These are phyloP conservation scores for Fomes fomentarius DNA, from an alignment of 1,284 basidiomycete genomes.

Conservation along the genomic window DNA sequence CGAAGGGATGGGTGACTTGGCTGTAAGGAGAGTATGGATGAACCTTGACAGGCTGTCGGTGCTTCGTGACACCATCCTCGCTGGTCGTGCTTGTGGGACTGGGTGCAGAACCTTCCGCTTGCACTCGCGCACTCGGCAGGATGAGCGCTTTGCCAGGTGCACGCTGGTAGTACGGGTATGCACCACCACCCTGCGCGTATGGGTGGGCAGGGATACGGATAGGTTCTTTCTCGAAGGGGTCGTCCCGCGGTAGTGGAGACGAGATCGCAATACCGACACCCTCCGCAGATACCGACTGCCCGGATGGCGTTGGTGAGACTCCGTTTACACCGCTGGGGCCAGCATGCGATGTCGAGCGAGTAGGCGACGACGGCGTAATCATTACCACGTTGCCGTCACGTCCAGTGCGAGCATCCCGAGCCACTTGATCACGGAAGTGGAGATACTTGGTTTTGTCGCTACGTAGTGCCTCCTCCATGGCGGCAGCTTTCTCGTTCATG, in stretches of 20 bases:
- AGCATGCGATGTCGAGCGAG: not conserved
- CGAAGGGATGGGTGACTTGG: conserved; percentile 38
- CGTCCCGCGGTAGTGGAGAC: conserved; percentile 53
- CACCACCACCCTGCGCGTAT: conserved; percentile 52
- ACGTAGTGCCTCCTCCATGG: conserved; percentile 47
- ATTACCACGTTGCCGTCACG: conserved; percentile 25
- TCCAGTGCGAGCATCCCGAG: conserved; percentile 16
- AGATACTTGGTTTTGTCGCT: conserved; percentile 48
- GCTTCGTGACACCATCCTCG: conserved; percentile 46
- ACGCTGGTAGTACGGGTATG: conserved; percentile 32
- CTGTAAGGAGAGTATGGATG: conserved; percentile 46
- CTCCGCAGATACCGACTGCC: conserved; percentile 33
- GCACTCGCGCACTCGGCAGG: conserved; percentile 3
- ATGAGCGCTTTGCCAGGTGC: conserved; percentile 14
- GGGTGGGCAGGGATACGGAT: conserved; percentile 55
- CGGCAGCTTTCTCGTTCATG: conserved; percentile 37
- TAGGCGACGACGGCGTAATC: conserved; percentile 22
- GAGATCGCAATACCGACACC: conserved; percentile 70
- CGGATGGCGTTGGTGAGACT: conserved; percentile 37
- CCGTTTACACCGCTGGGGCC: conserved; percentile 17
- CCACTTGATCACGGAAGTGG: conserved; percentile 34
- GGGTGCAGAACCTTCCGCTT: not conserved
- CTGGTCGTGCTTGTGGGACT: conserved; percentile 12
- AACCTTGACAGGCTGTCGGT: conserved; percentile 47
- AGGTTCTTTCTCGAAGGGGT: conserved; percentile 32